Base-by-base conservation (phyloP, 2,329 filamentous ascomycete genomes). In the Diaporthe destruens region DNA sequence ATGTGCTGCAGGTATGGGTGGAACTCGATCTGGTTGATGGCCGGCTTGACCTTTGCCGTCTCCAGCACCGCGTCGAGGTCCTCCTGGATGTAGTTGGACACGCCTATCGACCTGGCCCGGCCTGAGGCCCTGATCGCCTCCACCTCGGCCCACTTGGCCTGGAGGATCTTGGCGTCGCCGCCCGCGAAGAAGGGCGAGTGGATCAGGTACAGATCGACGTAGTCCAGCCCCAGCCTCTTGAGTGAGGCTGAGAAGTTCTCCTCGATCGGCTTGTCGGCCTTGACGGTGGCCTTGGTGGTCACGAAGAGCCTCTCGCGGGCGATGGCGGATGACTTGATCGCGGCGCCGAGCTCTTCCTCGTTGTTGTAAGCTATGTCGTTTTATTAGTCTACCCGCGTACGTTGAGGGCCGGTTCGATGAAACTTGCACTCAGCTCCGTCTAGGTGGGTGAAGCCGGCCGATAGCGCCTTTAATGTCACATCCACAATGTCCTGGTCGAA, bases 1-100 rank as follows among this genome's bases (percentile, higher is more conserved):
- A 56, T 51, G 78, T 91, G 89, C 79, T 91, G 90, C 55, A 92
- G 82, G 78, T 93, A 92, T 0, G 92, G 92, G 80, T 94, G 91
- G 77, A 89, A 89, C 82, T 94, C 92, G 76, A 94, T 92, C 84
- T 95, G 92, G 82, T 94, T 94, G 71, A 92, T 88, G 3, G 88
- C 89, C 0, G 93, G 93, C 1, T 84, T 78, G 67, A 92, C 80
- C 75, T 85, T 87, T 53, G 89, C 90, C 7, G 88, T 87, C 78
- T 86, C 18, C 2, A 90, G 81, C 55, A 90, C 79, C 4, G 81
- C 78, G 77, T 89, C 85, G 11, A 91, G 79, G 72, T 91, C 81
- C 49, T 82, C 77, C 75, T 86, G 82, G 47, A 87, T 78, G 78
- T 92, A 94, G 83, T 94, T 94, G 76, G 90, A 93, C 18, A 95